phyloP scores from a whole-genome alignment of 129 eudicot genomes.

The Arctium minus region DNA sequence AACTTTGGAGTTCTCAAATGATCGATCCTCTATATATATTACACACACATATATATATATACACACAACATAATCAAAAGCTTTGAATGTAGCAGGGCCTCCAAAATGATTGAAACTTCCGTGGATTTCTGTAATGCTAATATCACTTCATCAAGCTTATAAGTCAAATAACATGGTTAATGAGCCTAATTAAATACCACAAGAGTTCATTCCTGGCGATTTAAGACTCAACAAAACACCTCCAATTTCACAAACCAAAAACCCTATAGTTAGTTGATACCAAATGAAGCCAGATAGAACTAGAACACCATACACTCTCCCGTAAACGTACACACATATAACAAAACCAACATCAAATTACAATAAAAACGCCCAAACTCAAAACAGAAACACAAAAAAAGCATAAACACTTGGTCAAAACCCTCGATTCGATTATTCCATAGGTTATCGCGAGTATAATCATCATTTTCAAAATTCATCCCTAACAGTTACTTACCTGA shows the following conservation, averaged over 20 bases:
- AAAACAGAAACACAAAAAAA: neutral
- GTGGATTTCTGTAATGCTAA: neutral
- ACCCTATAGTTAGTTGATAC: neutral
- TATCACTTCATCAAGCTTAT: neutral
- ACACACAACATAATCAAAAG: too few species aligned
- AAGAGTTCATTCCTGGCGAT: neutral
- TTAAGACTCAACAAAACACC: neutral
- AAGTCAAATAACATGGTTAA: neutral
- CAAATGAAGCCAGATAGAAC: slow-evolving; percentile 1
- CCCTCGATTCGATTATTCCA: neutral
- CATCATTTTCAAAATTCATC: neutral
- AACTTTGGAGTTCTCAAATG: too few species aligned
- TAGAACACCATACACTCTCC: neutral
- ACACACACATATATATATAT: too few species aligned
- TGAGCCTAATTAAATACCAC: neutral
- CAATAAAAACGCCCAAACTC: slow-evolving; percentile 5
- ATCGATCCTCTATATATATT: too few species aligned
- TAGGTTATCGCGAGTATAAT: neutral
- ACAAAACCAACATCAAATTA: neutral
- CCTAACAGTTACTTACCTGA: slow-evolving; percentile 44
- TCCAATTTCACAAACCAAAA: neutral
- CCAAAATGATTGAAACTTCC: neutral
- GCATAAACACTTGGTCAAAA: neutral
- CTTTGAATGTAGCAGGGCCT: too few species aligned
- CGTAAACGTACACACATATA: neutral